Percentiles rank a stretch among this genome's conserved stretches.
These are phyloP conservation scores for Fusarium succisae DNA, from an alignment of 2,329 filamentous ascomycete genomes.

Conservation along the genomic window DNA sequence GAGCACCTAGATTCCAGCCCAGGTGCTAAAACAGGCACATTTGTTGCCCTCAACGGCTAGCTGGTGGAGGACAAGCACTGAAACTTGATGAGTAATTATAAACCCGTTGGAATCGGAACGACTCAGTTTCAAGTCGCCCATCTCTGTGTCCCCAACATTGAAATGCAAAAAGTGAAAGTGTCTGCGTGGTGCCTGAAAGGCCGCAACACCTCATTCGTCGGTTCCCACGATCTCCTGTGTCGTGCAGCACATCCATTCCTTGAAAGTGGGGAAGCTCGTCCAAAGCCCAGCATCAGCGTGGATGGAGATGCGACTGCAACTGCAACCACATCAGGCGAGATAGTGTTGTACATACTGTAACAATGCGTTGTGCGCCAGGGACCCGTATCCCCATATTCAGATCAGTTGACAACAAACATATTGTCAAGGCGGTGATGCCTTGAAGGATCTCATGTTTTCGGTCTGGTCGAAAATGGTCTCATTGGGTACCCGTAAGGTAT, in stretches of 20 bases:
- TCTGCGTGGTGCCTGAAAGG: constrained; percentile 32
- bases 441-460: not conserved
- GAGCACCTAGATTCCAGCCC: not conserved
- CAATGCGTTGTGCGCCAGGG: not conserved
- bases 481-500: constrained; percentile 18
- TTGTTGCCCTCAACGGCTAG: not conserved
- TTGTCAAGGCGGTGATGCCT: not conserved
- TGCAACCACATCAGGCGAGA: constrained; percentile 23
- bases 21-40: not conserved
- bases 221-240: constrained; percentile 39
- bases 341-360: constrained; percentile 12
- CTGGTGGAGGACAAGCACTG: not conserved
- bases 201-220: constrained; percentile 34
- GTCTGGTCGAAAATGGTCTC: not conserved
- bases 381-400: not conserved
- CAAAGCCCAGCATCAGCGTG: constrained; percentile 21
- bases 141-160: constrained; percentile 12
- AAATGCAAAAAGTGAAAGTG: constrained; percentile 12
- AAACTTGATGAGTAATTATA: not conserved
- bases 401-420: not conserved
- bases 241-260: constrained; percentile 37
- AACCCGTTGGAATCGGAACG: not conserved
- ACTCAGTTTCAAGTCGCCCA: not conserved
- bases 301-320: constrained; percentile 24
- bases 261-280: constrained; percentile 6